These are phyloP conservation scores for Microbotryomycetes sp. DNA, from an alignment of 1,284 basidiomycete species.

Conservation along the genomic window DNA sequence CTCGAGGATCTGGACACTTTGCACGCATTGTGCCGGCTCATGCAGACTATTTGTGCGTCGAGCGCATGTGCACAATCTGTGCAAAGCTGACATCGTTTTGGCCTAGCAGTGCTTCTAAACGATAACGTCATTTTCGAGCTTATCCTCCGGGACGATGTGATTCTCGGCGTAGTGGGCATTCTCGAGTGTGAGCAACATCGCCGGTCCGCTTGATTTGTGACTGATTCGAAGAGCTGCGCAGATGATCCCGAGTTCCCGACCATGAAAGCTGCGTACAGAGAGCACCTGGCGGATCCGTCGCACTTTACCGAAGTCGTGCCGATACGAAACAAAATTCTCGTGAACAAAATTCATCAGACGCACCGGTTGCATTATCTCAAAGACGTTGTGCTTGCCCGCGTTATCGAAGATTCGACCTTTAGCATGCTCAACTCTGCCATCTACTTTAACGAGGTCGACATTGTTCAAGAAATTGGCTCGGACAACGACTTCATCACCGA, in stretches of 20 bases:
- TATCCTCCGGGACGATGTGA: constrained; percentile 86
- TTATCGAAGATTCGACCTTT: constrained; percentile 92
- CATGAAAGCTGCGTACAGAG: constrained; percentile 92
- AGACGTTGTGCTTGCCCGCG: constrained; percentile 90
- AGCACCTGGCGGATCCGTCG: constrained; percentile 73
- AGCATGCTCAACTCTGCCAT: constrained; percentile 94
- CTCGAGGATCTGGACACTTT: constrained; percentile 80
- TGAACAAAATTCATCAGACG: constrained; percentile 87
- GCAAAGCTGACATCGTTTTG: not conserved
- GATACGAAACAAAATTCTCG: constrained; percentile 63
- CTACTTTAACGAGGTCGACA: constrained; percentile 98
- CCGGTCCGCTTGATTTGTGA: not conserved
- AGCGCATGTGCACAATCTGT: not conserved
- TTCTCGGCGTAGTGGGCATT: constrained; percentile 88
- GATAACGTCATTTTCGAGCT: constrained; percentile 93
- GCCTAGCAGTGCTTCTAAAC: constrained; percentile 75
- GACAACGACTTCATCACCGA: constrained; percentile 69
- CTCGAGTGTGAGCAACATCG: constrained; percentile 71
- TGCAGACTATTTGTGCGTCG: constrained; percentile 85
- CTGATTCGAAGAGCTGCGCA: constrained; percentile 40
- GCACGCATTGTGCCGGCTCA: constrained; percentile 81
- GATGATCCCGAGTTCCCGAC: constrained; percentile 94
- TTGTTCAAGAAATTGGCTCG: constrained; percentile 79
- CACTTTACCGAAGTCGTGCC: constrained; percentile 72
- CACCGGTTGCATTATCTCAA: constrained; percentile 95